A percentile compares a stretch with the other conserved stretches of the same genome.
Evolutionary conservation across 2,329 filamentous ascomycete species (phyloP).

Genomic region (Alternaria ventricosa): DNA sequence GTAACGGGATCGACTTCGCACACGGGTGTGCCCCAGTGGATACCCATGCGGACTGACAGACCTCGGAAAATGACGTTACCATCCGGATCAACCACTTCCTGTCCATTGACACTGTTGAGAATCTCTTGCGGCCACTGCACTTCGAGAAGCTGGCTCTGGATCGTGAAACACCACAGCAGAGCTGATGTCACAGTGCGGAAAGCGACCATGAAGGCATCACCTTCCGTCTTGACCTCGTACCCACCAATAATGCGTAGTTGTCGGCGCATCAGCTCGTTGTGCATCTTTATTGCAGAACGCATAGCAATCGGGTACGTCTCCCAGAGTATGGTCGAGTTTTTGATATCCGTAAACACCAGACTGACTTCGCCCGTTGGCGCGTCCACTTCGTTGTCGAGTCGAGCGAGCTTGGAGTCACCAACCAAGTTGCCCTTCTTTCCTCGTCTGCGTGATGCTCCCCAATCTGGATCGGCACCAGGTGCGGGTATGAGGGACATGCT

Average conservation of each 20-base stretch:
- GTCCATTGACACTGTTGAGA: constrained; percentile 82
- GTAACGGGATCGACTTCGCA: constrained; percentile 96
- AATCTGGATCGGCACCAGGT: constrained; percentile 75
- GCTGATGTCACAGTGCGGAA: constrained; percentile 96
- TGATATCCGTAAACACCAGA: constrained; percentile 98
- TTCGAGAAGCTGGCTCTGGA: constrained; percentile 85
- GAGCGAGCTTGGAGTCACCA: constrained; percentile 85
- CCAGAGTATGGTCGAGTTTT: constrained; percentile 96
- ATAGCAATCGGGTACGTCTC: constrained; percentile 94
- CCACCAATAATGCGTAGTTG: constrained; percentile 93
- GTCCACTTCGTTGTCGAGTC: constrained; percentile 88
- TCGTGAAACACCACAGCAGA: constrained; percentile 93
- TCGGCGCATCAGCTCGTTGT: constrained; percentile 95
- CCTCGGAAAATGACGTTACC: constrained; percentile 91
- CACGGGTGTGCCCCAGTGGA: constrained; percentile 93
- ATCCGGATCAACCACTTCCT: constrained; percentile 81
- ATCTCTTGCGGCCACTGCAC: constrained; percentile 95
- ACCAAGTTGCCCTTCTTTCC: constrained; percentile 66
- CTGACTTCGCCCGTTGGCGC: constrained; percentile 89
- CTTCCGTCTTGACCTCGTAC: constrained; percentile 99
- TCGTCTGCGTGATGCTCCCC: constrained; percentile 64
- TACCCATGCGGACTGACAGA: constrained; percentile 94
- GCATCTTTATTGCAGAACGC: constrained; percentile 94
- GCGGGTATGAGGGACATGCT: constrained; percentile 82
- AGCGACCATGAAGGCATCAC: constrained; percentile 98